These are phyloP conservation scores for Leccinum fibrillosum DNA, from an alignment of 768 basidiomycete species.

Conservation along the genomic window DNA sequence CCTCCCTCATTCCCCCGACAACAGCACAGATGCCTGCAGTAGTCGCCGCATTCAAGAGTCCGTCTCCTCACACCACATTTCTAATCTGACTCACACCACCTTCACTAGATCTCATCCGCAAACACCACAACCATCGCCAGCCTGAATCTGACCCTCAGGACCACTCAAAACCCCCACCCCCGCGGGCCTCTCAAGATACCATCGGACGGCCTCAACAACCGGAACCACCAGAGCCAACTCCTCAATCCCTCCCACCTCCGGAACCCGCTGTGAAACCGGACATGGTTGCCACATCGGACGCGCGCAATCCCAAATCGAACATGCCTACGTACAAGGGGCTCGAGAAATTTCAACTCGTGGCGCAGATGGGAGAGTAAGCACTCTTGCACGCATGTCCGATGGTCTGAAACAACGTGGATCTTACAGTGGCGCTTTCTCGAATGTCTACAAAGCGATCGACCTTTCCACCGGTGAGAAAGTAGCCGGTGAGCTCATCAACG, in stretches of 20 bases:
- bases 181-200: slow-evolving; percentile 21
- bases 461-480: slow-evolving; percentile 70
- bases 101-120: slow-evolving; percentile 66
- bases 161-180: slow-evolving; percentile 12
- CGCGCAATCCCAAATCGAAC: slow-evolving; percentile 65
- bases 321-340: slow-evolving; percentile 88
- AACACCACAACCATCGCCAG: slow-evolving; percentile 63
- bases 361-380: slow-evolving; percentile 94
- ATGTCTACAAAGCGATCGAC: slow-evolving; percentile 92
- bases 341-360: slow-evolving; percentile 70
- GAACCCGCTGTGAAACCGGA: slow-evolving; percentile 11
- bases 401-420: slow-evolving; percentile 13
- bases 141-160: slow-evolving; percentile 33
- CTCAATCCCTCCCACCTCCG: slow-evolving; percentile 26
- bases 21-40: slow-evolving; percentile 59
- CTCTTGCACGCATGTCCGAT: background rate
- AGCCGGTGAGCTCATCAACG: slow-evolving; percentile 54
- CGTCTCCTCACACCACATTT: slow-evolving; percentile 18
- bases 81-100: slow-evolving; percentile 17
- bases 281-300: slow-evolving; percentile 65
- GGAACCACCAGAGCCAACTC: slow-evolving; percentile 39
- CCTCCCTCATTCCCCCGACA: slow-evolving; percentile 7
- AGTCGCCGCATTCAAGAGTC: slow-evolving; percentile 89
- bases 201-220: slow-evolving; percentile 35
- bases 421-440: slow-evolving; percentile 91